phyloP scores from a whole-genome alignment of 2,329 filamentous ascomycete genomes.

The Chalaropsis ovoidea region DNA sequence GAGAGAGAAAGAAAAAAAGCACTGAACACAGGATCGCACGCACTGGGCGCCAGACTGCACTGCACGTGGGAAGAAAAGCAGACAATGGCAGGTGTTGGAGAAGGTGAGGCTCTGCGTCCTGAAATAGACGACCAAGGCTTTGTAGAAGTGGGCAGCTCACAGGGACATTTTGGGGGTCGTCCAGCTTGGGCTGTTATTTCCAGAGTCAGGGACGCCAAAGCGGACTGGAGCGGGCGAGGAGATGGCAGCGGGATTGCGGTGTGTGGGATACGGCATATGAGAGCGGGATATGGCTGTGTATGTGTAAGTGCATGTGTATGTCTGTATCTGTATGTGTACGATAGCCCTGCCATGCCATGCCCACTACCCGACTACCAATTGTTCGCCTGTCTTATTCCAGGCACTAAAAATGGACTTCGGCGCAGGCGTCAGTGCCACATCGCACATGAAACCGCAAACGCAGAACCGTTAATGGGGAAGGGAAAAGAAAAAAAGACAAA shows the following conservation, averaged over 20 bases:
- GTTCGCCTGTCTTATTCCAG: background rate
- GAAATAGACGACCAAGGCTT: constrained; percentile 7
- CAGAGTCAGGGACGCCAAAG: background rate
- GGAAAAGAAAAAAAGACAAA: background rate
- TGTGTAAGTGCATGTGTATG: too few relatives aligned
- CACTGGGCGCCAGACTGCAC: background rate
- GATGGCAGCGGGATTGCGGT: too few relatives aligned
- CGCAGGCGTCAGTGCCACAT: background rate
- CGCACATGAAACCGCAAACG: constrained; percentile 4
- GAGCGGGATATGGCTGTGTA: too few relatives aligned
- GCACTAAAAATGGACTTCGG: background rate
- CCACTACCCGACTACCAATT: background rate
- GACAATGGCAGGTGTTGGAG: background rate
- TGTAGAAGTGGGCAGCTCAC: background rate
- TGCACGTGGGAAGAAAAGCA: too few relatives aligned
- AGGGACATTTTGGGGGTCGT: background rate
- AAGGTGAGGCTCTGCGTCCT: constrained; percentile 1
- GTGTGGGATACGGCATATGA: too few relatives aligned
- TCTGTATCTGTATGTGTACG: background rate
- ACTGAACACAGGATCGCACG: background rate
- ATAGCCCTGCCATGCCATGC: background rate
- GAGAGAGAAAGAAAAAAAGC: too few relatives aligned
- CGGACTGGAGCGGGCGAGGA: background rate
- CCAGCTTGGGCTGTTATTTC: background rate
- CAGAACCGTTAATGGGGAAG: background rate